Evolutionary conservation across 208 protist genomes (phyloP).

Genomic region (Porcisia deanei): DNA sequence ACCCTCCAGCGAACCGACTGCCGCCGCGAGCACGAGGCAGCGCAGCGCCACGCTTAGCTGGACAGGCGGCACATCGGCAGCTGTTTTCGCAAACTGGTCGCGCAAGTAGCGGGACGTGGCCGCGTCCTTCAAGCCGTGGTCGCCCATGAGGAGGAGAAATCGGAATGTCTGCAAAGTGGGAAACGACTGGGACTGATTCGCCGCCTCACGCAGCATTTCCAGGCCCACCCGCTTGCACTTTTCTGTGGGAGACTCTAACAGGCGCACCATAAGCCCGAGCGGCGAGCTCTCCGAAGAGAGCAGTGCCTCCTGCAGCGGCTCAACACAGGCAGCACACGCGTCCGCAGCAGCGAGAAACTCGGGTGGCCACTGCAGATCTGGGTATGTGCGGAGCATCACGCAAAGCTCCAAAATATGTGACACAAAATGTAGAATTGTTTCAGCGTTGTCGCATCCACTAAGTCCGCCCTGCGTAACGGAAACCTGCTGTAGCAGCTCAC

Average conservation of each 20-base stretch:
- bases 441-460: conserved; percentile 30
- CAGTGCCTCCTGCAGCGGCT: conserved; percentile 25
- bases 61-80: conserved; percentile 67
- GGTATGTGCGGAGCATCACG: conserved; percentile 12
- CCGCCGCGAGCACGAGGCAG: conserved; percentile 34
- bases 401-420: conserved; percentile 24
- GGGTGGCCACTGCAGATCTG: conserved; percentile 15
- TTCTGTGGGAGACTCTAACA: conserved; percentile 41
- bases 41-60: conserved; percentile 78
- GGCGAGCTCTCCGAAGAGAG: conserved; percentile 35
- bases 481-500: conserved; percentile 39
- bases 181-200: conserved; percentile 52
- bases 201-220: conserved; percentile 56
- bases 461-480: conserved; percentile 48
- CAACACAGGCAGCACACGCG: conserved; percentile 19
- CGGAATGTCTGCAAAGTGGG: conserved; percentile 77
- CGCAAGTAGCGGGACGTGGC: conserved; percentile 57
- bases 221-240: conserved; percentile 43
- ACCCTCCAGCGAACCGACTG: conserved; percentile 7
- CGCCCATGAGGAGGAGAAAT: conserved; percentile 71
- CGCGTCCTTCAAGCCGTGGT: conserved; percentile 45
- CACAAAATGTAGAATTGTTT: conserved; percentile 41
- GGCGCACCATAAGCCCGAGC: conserved; percentile 30
- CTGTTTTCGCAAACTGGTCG: conserved; percentile 73
- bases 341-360: conserved; percentile 25